A percentile compares a stretch with the other conserved stretches of the same genome.
Evolutionary conservation across 2,329 filamentous ascomycete species (phyloP).

Genomic region (Exserohilum rostratum): DNA sequence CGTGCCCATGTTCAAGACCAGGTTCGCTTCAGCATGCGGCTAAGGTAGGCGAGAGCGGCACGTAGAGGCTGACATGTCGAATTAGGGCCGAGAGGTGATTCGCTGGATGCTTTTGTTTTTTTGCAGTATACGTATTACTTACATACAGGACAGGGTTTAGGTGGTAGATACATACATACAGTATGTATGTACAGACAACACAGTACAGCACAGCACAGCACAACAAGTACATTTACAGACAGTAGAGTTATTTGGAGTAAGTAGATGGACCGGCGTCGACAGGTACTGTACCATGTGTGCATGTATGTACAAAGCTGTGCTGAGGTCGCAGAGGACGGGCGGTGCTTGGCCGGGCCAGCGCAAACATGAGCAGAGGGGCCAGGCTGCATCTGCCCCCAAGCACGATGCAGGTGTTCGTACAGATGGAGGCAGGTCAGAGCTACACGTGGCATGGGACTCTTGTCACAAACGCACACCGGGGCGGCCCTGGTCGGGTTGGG

Average conservation of each 20-base stretch:
- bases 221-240: no score
- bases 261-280: no score
- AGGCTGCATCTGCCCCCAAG: constrained; percentile 1
- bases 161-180: no score
- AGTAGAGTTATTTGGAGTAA: no score
- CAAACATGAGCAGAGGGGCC: background rate
- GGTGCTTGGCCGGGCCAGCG: no score
- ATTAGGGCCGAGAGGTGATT: background rate
- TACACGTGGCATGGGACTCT: constrained; percentile 26
- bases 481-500: constrained; percentile 21
- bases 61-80: background rate
- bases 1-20: background rate
- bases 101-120: background rate
- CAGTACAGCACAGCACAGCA: no score
- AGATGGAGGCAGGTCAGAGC: background rate
- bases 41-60: constrained; percentile 17
- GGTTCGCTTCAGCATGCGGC: constrained; percentile 13
- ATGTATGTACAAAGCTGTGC: no score
- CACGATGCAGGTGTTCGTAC: constrained; percentile 2
- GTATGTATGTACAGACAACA: no score
- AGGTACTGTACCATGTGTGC: no score
- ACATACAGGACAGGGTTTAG: no score
- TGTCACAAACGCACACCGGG: constrained; percentile 4
- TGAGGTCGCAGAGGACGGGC: no score
- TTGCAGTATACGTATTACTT: background rate